Base-by-base conservation (phyloP, 768 basidiomycete genomes). In the Clavulina sp. region DNA sequence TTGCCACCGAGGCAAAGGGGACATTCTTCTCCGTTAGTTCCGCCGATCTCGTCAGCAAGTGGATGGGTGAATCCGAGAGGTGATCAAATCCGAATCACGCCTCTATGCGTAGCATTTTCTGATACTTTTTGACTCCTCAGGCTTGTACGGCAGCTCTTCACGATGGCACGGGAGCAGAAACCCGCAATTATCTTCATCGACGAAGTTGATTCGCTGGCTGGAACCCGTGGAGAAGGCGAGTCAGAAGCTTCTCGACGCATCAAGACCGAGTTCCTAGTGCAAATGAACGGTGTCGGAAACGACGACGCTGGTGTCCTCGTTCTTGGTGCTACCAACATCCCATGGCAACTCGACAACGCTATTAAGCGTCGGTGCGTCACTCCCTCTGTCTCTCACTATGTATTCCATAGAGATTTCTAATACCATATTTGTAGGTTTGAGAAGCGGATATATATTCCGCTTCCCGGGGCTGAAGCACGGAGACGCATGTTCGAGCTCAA, bases 1-100 rank as follows among this genome's bases (percentile, higher is more conserved):
- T 99, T 23, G 95, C 95, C 18, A 99, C 95, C 13, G 95, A 99
- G 66, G 91, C 95, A 50, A 96, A 97, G 69, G 91, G 91, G 65
- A 96, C 93, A 5, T 99, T 99, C 73, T 97, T 93, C 69, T 87
- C 83, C 57, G 89, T 99, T 55, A 88, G 84, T 61, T 89, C 86
- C 23, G 81, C 81, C 63, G 95, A 97, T 62, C 71, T 99, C 51
- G 95, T 97, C 51, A 92, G 88, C 65, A 99, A 97, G 65, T 99
- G 95, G 95, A 95, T 97, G 69, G 95, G 95, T 53, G 95, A 99
- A 66, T 92, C 88, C 3, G 93, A 97, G 68, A 72, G 93, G 91
- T 85, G 55, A 62, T 78, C 65, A 1, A 23, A 3, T 18, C 6
- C 7, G 1, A 16, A 19, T 30, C 24, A 29, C 32, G 24, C 41